Evolutionary conservation across 2,329 filamentous ascomycete genomes (phyloP).

Genomic region (Fusarium musae): DNA sequence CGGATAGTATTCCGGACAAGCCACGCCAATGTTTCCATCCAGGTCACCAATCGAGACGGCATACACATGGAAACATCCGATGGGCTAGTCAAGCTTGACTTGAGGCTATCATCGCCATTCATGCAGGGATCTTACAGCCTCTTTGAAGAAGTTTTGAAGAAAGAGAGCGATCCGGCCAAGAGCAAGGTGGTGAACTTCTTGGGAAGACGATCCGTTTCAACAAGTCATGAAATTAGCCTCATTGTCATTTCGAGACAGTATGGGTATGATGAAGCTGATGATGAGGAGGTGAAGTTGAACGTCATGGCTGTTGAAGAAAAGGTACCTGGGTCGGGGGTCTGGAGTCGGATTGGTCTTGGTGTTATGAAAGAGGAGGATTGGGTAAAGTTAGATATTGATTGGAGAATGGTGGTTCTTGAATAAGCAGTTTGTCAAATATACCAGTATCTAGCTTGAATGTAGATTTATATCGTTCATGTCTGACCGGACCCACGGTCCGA

Average conservation of each 20-base stretch:
- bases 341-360: conserved; percentile 4
- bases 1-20: conserved; percentile 10
- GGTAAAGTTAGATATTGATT: background rate
- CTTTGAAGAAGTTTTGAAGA: background rate
- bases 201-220: accelerated
- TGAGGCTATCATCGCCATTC: background rate
- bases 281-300: background rate
- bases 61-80: background rate
- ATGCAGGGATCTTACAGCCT: background rate
- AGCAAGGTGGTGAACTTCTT: background rate
- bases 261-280: background rate
- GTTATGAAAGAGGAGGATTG: background rate
- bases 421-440: too few species aligned
- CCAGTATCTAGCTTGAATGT: too few species aligned
- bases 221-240: background rate
- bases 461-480: too few species aligned
- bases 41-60: background rate
- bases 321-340: background rate
- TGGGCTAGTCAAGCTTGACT: background rate
- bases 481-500: background rate
- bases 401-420: conserved; percentile 6
- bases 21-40: background rate
- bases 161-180: accelerated
- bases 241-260: background rate
- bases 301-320: background rate